Conservation (phyloP, 305 asterid species). For the Fraxinus albicans region DNA sequence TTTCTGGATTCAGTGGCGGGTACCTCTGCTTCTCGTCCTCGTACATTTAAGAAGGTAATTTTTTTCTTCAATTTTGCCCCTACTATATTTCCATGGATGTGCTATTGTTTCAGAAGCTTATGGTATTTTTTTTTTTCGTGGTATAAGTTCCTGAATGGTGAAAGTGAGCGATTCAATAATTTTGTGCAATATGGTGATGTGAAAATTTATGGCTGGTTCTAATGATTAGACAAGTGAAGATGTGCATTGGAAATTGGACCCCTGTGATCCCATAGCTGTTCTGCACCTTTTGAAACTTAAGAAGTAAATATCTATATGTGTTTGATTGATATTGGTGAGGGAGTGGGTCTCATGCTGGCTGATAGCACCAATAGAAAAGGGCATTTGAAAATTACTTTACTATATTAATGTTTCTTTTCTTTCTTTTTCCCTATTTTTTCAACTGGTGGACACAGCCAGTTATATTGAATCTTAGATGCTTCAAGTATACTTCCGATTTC, state of each 20-base stretch:
- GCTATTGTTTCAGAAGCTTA: background rate
- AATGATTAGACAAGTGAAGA: background rate
- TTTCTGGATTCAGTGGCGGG: conserved; percentile 52
- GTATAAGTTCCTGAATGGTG: background rate
- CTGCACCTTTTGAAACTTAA: background rate
- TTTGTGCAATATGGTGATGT: background rate
- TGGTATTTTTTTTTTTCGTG: background rate
- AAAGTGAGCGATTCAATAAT: background rate
- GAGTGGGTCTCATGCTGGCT: background rate
- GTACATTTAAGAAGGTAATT: conserved; percentile 57
- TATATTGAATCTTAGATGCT: background rate
- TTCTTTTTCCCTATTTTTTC: background rate
- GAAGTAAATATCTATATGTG: background rate
- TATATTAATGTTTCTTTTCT: background rate
- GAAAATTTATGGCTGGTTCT: background rate
- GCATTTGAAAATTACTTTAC: background rate
- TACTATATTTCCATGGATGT: background rate
- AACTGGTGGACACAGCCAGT: background rate
- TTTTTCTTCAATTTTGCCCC: background rate
- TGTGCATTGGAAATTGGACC: background rate
- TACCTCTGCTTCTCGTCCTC: conserved; percentile 66
- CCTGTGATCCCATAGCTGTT: background rate
- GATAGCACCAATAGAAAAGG: background rate
- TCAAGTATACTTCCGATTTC: background rate
- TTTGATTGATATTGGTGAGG: background rate